Conservation (phyloP, 106 monocot genomes). For the Gastrodia elata region DNA sequence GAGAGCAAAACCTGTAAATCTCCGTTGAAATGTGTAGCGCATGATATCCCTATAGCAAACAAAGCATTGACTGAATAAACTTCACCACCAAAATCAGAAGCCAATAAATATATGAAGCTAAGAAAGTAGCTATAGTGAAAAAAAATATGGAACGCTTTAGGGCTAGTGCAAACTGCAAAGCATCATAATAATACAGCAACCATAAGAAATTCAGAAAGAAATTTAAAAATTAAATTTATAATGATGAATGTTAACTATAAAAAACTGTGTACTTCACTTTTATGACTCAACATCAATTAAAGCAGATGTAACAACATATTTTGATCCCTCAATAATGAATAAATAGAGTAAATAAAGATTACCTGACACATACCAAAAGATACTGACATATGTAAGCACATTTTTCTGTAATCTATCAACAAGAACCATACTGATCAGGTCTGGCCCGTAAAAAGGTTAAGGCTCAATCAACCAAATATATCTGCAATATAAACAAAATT, state of each 20-base stretch:
- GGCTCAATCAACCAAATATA: background rate
- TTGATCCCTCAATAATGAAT: background rate
- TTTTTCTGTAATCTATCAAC: background rate
- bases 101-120: background rate
- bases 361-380: constrained; percentile 7
- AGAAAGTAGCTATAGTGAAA: background rate
- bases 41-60: constrained; percentile 3
- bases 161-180: background rate
- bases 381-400: background rate
- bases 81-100: background rate
- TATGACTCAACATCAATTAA: background rate
- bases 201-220: background rate
- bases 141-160: background rate
- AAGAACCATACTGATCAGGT: constrained; percentile 3
- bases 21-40: constrained; percentile 3
- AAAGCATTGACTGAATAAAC: background rate
- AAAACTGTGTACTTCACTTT: background rate
- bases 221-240: background rate
- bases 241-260: background rate
- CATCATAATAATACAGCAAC: background rate
- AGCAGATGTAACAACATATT: background rate
- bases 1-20: background rate
- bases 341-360: background rate
- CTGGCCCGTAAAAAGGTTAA: background rate
- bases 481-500: background rate